Evolutionary conservation across 805 yeast genomes (phyloP), one percentile per base, ranked within the genome.

Genomic region (Kodamaea fukazawae): DNA sequence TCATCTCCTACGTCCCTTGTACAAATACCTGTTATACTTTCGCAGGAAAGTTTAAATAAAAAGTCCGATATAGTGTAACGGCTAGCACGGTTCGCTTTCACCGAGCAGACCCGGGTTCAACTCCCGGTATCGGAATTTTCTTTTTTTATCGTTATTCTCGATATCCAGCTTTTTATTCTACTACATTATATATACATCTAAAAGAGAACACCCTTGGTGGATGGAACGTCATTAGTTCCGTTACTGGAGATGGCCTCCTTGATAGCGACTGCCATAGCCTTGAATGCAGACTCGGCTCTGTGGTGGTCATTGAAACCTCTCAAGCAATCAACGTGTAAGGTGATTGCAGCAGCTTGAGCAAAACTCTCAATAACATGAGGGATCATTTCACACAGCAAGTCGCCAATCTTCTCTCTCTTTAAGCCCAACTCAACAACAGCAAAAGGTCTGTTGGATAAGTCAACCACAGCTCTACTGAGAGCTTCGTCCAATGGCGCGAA

Each of bases 401-500:
- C 95, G 38, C 99, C 99, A 51, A 93, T 81, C 60, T 83, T 89
- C 60, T 93, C 99, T 48, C 99, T 76, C 63, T 83, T 85, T 55
- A 93, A 74, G 0, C 96, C 96, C 44, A 93, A 71, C 28, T 93
- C 96, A 29, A 89, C 73, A 12, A 87, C 93, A 0, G 96, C 95
- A 63, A 66, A 90, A 2, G 99, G 98, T 51, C 99, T 76, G 61
- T 89, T 89, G 12, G 96, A 86, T 44, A 93, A 70, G 56, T 93
- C 99, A 7, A 93, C 88, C n/a, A 93, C 99, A 0, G 97, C 96
- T 38, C 99, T 73, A 45, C 95, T 81, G 43, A 93, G 73, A 0
- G 99, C 97, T 67, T 93, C 99, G 61, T 93, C 99, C 42, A 93
- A 71, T 2, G 99, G 99, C 6, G 97, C 98, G 69, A 81, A 91